phyloP scores from a whole-genome alignment of 306 rosid species.

The Betula pendula region DNA sequence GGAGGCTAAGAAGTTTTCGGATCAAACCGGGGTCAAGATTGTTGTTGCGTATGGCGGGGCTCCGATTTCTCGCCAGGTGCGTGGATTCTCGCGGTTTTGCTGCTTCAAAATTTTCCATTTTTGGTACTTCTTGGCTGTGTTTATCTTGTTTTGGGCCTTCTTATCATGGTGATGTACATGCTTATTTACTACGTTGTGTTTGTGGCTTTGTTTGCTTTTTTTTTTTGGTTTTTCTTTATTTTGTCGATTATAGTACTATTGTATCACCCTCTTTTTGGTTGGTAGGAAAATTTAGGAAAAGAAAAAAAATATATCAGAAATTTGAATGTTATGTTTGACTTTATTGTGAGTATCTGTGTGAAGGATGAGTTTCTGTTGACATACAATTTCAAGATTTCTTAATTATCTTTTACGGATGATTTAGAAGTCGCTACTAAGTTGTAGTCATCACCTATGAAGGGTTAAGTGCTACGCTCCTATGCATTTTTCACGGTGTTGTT shows the following conservation, averaged over 20 bases:
- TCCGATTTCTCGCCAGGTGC: slow-evolving; percentile 79
- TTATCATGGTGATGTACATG: not conserved
- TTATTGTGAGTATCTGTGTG: not conserved
- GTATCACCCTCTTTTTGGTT: not conserved
- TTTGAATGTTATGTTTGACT: not conserved
- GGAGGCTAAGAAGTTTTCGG: slow-evolving; percentile 66
- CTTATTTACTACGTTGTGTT: not conserved
- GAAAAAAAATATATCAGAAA: not conserved
- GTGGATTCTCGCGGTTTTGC: not conserved
- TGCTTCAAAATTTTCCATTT: not conserved
- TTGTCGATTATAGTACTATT: not conserved
- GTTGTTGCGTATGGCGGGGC: slow-evolving; percentile 93
- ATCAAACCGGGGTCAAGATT: slow-evolving; percentile 81
- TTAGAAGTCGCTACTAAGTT: not conserved
- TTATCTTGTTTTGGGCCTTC: not conserved
- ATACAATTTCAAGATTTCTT: not conserved
- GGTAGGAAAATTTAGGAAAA: not conserved
- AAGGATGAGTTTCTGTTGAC: not conserved
- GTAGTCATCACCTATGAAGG: not conserved
- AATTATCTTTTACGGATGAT: not conserved
- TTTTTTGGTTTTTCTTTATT: not conserved
- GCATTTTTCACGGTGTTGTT: too few relatives aligned
- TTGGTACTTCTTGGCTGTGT: not conserved
- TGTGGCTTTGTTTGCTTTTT: not conserved
- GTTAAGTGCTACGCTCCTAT: not conserved